phyloP scores from a whole-genome alignment of 192 early-diverging fungal genomes.

The Tieghemiomyces parasiticus region DNA sequence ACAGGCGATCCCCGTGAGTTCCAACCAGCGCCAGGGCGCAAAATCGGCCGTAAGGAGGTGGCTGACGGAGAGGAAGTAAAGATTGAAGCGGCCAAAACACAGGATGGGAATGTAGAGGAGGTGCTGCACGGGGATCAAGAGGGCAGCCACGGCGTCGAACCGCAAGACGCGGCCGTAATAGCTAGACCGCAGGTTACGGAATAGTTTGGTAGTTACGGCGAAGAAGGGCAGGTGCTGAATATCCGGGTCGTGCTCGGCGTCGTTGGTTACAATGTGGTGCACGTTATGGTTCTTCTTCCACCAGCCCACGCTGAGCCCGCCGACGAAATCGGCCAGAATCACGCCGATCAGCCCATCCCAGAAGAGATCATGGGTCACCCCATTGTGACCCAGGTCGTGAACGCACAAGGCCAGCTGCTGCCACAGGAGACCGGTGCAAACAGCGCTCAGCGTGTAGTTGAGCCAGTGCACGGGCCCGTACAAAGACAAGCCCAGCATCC shows the following conservation, averaged over 20 bases:
- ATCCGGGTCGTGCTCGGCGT: conserved; percentile 90
- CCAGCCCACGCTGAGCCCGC: conserved; percentile 88
- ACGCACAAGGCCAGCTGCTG: conserved; percentile 88
- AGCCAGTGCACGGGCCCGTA: conserved; percentile 14
- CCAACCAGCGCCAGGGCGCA: conserved; percentile 59
- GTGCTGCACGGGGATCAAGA: conserved; percentile 74
- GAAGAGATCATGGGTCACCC: conserved; percentile 55
- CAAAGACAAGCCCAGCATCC: conserved; percentile 17
- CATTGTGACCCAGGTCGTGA: conserved; percentile 93
- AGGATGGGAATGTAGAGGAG: conserved; percentile 74
- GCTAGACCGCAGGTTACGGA: conserved; percentile 71
- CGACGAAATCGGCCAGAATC: conserved; percentile 59
- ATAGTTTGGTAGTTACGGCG: conserved; percentile 66
- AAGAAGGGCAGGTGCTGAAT: conserved; percentile 97
- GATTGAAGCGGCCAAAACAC: conserved; percentile 84
- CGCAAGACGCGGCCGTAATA: conserved; percentile 72
- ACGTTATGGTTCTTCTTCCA: conserved; percentile 97
- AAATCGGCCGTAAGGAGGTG: conserved; percentile 45
- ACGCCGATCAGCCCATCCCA: conserved; percentile 75
- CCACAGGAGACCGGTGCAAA: conserved; percentile 61
- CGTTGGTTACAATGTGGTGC: conserved; percentile 93
- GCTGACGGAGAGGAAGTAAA: conserved; percentile 58
- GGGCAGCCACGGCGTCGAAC: conserved; percentile 60
- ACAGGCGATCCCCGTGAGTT: conserved; percentile 51
- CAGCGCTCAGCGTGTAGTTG: conserved; percentile 26